A percentile compares a stretch with the other conserved stretches of the same genome.
Evolutionary conservation across 2,329 filamentous ascomycete genomes (phyloP).

Genomic region (Colletotrichum liaoningense): DNA sequence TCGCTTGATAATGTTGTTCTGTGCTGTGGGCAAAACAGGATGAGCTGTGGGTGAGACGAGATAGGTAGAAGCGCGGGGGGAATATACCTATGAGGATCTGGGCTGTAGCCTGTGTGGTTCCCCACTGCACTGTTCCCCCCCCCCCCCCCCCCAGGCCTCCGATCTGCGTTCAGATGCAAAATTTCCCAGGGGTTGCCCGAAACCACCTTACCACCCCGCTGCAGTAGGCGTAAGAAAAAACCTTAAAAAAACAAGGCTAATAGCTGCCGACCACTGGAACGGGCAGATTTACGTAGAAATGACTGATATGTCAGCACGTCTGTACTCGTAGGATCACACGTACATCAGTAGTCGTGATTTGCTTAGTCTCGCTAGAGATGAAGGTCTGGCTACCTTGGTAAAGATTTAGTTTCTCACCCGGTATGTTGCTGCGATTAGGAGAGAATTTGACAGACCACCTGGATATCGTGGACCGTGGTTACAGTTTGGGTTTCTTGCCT

Average conservation of each 20-base stretch:
- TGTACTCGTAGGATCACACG: neutral
- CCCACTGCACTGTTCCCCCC: too few species aligned
- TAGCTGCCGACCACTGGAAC: neutral
- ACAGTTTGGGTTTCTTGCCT: neutral
- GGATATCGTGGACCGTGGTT: too few species aligned
- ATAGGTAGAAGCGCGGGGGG: neutral
- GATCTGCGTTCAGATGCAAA: neutral
- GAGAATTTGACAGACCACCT: neutral
- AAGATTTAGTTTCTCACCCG: too few species aligned
- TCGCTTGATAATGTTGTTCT: neutral
- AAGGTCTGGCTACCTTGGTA: neutral
- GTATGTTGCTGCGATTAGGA: neutral
- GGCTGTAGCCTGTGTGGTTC: neutral
- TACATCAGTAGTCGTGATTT: neutral
- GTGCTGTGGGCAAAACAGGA: neutral
- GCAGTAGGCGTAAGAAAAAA: neutral
- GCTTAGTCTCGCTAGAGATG: neutral
- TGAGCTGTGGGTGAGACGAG: neutral
- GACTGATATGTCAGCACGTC: neutral
- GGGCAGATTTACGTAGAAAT: too few species aligned
- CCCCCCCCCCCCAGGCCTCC: neutral
- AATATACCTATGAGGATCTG: too few species aligned
- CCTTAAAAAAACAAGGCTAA: neutral
- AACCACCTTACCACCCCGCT: neutral
- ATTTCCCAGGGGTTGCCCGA: neutral